These are phyloP conservation scores for Pseudomonodictys pantanalensis DNA, from an alignment of 495 filamentous ascomycete species.

Conservation along the genomic window DNA sequence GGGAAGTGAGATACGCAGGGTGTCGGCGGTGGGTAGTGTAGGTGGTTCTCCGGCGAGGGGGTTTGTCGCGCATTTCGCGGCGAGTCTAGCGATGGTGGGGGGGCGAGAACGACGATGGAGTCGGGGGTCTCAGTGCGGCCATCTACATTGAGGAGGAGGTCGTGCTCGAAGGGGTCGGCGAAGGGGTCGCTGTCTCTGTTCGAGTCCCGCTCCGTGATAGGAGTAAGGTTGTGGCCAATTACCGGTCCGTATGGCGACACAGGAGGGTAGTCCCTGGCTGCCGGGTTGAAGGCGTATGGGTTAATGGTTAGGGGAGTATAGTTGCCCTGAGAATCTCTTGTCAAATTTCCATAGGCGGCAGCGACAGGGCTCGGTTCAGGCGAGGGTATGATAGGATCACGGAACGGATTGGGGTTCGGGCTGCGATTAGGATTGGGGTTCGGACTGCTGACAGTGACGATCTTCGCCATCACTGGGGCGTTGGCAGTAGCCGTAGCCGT, in stretches of 20 bases:
- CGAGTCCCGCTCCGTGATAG: background rate
- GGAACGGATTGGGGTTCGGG: slow-evolving; percentile 8
- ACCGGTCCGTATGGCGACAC: slow-evolving; percentile 21
- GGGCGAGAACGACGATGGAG: slow-evolving; percentile 16
- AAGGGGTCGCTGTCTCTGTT: slow-evolving; percentile 9
- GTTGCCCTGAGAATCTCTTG: background rate
- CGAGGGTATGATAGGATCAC: slow-evolving; percentile 7
- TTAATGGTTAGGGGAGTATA: slow-evolving; percentile 12
- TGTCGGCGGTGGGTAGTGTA: background rate
- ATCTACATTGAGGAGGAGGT: slow-evolving; percentile 21
- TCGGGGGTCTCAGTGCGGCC: slow-evolving; percentile 18
- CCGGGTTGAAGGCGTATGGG: slow-evolving; percentile 12
- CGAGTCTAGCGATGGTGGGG: slow-evolving; percentile 16
- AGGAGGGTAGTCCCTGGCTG: slow-evolving; percentile 15
- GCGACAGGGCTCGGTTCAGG: slow-evolving; percentile 9
- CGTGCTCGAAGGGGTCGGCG: slow-evolving; percentile 16
- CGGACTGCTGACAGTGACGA: too few relatives aligned
- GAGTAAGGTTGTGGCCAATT: background rate
- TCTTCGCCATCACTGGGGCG: background rate
- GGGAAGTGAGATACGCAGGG: background rate
- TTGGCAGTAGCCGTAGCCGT: background rate
- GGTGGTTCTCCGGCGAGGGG: background rate
- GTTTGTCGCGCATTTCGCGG: background rate
- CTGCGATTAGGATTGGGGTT: background rate
- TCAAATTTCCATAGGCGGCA: background rate